These are phyloP conservation scores for Telopea speciosissima DNA, from an alignment of 177 flowering plant species.

Conservation along the genomic window DNA sequence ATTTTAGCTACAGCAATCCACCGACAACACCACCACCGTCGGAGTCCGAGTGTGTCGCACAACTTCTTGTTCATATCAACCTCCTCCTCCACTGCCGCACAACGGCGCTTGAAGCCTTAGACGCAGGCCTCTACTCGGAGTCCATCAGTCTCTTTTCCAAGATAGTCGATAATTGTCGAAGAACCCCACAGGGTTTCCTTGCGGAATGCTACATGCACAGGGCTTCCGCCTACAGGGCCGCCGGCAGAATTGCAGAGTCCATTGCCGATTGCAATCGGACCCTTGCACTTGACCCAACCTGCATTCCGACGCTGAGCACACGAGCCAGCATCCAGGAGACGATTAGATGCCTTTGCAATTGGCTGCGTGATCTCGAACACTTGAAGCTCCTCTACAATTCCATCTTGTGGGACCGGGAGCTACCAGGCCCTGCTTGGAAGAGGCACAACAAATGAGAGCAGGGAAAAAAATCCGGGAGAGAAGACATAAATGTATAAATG, in stretches of 20 bases:
- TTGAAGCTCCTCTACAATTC: constrained; percentile 75
- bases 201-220: constrained; percentile 79
- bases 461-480: too few species aligned
- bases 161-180: too few species aligned
- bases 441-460: too few species aligned
- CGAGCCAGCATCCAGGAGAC: constrained; percentile 67
- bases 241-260: constrained; percentile 76
- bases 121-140: too few species aligned
- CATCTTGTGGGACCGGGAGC: constrained; percentile 66
- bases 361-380: constrained; percentile 89
- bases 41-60: constrained; percentile 51
- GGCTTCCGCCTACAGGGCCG: constrained; percentile 57
- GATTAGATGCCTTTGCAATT: constrained; percentile 69
- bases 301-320: constrained; percentile 61
- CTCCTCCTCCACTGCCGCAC: constrained; percentile 81
- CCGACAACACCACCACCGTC: constrained; percentile 30
- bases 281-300: constrained; percentile 66
- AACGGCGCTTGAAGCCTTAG: constrained; percentile 84
- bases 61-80: constrained; percentile 71
- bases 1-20: too few species aligned
- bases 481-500: too few species aligned
- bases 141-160: too few species aligned
- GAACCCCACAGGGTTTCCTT: too few species aligned
- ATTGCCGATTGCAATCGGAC: constrained; percentile 84
- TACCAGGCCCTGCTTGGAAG: too few species aligned